Percentiles rank a stretch among this genome's conserved stretches.
These are phyloP conservation scores for Claviceps monticola DNA, from an alignment of 2,329 filamentous ascomycete species.

Conservation along the genomic window DNA sequence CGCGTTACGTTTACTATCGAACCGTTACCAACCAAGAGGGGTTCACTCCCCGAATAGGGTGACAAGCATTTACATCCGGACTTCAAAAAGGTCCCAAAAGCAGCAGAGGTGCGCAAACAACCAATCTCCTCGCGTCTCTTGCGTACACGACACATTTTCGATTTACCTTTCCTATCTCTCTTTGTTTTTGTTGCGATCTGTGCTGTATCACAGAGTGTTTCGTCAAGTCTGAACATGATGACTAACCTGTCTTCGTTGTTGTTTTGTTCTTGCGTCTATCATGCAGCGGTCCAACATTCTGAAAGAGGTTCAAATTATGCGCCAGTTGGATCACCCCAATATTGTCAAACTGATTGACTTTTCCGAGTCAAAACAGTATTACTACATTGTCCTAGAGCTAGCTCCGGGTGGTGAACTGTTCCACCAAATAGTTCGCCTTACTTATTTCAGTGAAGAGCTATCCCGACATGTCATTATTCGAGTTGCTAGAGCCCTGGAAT, in stretches of 20 bases:
- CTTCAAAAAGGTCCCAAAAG: constrained; percentile 88
- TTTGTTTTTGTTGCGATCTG: constrained; percentile 15
- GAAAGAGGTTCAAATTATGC: constrained; percentile 98
- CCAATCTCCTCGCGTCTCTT: neutral
- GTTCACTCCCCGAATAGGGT: constrained; percentile 48
- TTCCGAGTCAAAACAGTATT: constrained; percentile 85
- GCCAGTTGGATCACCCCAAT: constrained; percentile 88
- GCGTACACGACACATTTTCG: neutral
- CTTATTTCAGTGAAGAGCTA: constrained; percentile 94
- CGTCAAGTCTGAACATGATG: neutral
- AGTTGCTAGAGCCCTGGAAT: constrained; percentile 87
- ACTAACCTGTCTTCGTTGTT: constrained; percentile 4
- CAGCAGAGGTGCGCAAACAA: constrained; percentile 74
- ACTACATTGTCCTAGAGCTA: constrained; percentile 92
- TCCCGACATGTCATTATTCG: constrained; percentile 90
- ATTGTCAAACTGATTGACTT: constrained; percentile 91
- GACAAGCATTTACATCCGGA: constrained; percentile 88
- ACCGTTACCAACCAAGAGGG: constrained; percentile 39
- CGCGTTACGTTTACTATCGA: constrained; percentile 4
- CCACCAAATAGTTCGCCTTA: constrained; percentile 94
- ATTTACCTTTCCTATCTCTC: constrained; percentile 22
- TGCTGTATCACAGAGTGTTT: neutral
- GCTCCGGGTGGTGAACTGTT: constrained; percentile 94
- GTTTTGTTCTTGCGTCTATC: constrained; percentile 1
- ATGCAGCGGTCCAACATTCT: constrained; percentile 84